A percentile compares a stretch with the other conserved stretches of the same genome.
Evolutionary conservation across 768 basidiomycete species (phyloP).

Genomic region (Tremella fuciformis): DNA sequence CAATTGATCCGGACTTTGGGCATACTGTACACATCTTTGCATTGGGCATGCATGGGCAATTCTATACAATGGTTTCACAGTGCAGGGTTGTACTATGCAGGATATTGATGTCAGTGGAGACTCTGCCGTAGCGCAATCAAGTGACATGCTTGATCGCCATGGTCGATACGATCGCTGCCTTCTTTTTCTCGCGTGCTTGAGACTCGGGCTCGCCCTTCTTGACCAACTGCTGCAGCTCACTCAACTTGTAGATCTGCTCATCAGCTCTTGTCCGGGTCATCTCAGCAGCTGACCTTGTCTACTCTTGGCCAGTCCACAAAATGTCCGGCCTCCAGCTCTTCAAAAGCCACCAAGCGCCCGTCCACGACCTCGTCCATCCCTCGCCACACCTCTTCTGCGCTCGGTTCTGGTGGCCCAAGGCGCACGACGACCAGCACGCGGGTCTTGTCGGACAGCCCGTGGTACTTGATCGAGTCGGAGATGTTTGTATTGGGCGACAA

Average conservation of each 20-base stretch:
- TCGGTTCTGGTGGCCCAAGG: slow-evolving; percentile 54
- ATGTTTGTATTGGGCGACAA: slow-evolving; percentile 90
- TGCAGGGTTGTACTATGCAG: too few species aligned
- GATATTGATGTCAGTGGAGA: background rate
- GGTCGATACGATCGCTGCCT: slow-evolving; percentile 3
- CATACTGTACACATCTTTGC: slow-evolving; percentile 3
- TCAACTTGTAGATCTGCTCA: slow-evolving; percentile 6
- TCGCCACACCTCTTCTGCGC: slow-evolving; percentile 52
- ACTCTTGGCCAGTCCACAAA: slow-evolving; percentile 65
- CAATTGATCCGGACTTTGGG: background rate
- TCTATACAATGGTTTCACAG: background rate
- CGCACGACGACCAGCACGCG: slow-evolving; percentile 70
- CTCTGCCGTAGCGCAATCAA: background rate
- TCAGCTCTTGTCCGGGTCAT: background rate
- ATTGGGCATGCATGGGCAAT: slow-evolving; percentile 3
- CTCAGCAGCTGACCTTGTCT: slow-evolving; percentile 62
- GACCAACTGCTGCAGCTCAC: background rate
- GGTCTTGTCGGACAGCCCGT: slow-evolving; percentile 71
- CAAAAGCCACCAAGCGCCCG: slow-evolving; percentile 60
- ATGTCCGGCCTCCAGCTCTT: slow-evolving; percentile 53
- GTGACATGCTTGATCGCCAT: slow-evolving; percentile 6
- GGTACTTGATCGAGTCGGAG: slow-evolving; percentile 77
- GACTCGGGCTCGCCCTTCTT: background rate
- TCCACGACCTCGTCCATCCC: slow-evolving; percentile 62
- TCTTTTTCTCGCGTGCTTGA: background rate